Evolutionary conservation across 306 rosid species (phyloP), one percentile per base, ranked within the genome.

Genomic region (Pueraria montana): DNA sequence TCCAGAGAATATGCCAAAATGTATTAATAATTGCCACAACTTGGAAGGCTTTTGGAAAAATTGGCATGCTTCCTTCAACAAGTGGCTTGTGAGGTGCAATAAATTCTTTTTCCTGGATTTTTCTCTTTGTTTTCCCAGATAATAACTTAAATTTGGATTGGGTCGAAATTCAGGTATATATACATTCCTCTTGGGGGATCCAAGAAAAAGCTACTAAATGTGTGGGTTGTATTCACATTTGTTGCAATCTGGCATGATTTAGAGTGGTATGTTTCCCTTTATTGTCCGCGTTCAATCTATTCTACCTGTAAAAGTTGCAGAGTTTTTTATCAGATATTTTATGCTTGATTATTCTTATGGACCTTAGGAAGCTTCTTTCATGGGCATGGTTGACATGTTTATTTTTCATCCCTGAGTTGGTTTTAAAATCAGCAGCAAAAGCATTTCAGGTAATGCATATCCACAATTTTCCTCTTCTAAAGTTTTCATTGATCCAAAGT

Each of bases 21-120:
- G 99, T 83, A 87, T 93, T 72, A 93, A 96, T 90, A 96, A 92
- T 82, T 91, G 99, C 92, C 87, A 87, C 83, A 91, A 85, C 85
- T 82, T 96, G 89, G 97, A 96, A 89, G 88, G 89, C 68, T 96
- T 93, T 83, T 96, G 99, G 99, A 96, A 96, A 87, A 92, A 85
- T 84, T 96, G 99, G 99, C 99, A 96, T 91, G 97, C 98, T 84
- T 96, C 98, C 84, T 96, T 82, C 83, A 96, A 96, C 90, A 96
- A 93, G 91, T 96, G 97, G 99, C 97, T 96, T 80, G 99, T 96
- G 88, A 93, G 99, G 99, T 93, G 82, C 76, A 76, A 65, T 84
- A 5, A 72, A 76, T 61, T 83, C 50, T 77, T 81, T 66, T 56
- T 30, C 78, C 65, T 45, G 71, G 53, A 36, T 69, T 72, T 61